Base-by-base conservation (phyloP, 2,329 filamentous ascomycete genomes). In the Colletotrichum euphorbiae region DNA sequence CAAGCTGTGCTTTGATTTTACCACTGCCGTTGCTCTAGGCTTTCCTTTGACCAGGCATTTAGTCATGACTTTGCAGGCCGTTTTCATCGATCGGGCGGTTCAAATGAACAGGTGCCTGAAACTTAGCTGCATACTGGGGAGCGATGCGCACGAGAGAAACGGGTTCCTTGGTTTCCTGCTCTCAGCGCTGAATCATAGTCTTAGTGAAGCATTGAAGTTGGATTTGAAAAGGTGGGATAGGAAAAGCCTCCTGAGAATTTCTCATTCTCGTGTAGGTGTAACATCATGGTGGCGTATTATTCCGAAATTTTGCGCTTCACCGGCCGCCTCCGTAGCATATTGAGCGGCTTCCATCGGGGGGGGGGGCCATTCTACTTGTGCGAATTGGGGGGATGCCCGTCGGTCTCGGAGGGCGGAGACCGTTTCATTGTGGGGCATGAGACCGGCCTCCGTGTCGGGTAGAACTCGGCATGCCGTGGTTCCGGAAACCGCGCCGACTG, bases 71-170 rank as follows among this genome's bases (percentile, higher is more conserved):
- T 33, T 42, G 45, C 36, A 19, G 11, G 9, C 7, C 33, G 5
- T 38, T 50, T 6, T n/a, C 21, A 13, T 52, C 40, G 5, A 61
- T 61, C 58, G 17, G 36, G 52, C 36, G 58, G 40, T 52, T 52
- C 58, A 21, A 45, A 36, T 36, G 45, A 61, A 61, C 21, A 52
- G 2, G 2, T 31, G 7, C 15, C 9, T 11, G 15, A 61, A 52
- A 42, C 21, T 24, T 36, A 43, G 43, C 52, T 24, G 45, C 50
- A 31, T 17, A 13, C 36, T 15, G 17, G 43, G 46, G n/a, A 19
- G 31, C 33, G 33, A 61, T 19, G 46, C n/a, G n/a, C n/a, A 31
- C 1, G 36, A 13, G 9, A 19, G n/a, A 24, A 24, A 21, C 33
- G 6, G 51, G 9, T 55, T 6, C 28, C 28, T 28, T 28, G 28